phyloP scores from a whole-genome alignment of 257 asterid genomes.

The Solanum bukasovii region DNA sequence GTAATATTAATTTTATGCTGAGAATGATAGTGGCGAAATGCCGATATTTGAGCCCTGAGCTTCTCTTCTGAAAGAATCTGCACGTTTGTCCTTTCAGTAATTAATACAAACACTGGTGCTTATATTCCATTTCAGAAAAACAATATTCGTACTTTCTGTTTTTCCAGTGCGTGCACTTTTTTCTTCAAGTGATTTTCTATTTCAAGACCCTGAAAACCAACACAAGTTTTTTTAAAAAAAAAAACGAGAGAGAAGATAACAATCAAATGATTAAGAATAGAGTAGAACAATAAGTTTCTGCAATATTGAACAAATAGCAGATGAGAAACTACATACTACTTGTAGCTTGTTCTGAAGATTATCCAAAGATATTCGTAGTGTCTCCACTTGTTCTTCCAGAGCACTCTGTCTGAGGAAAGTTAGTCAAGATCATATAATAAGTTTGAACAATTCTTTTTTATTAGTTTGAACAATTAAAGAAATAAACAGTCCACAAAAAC shows the following conservation, averaged over 20 bases:
- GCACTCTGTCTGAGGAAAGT: conserved; percentile 81
- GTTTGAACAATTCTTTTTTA: neutral
- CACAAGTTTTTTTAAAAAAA: neutral
- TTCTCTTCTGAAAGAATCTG: conserved; percentile 50
- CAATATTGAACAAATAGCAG: neutral
- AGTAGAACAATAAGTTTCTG: neutral
- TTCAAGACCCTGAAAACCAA: conserved; percentile 29
- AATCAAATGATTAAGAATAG: neutral
- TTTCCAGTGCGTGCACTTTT: conserved; percentile 49
- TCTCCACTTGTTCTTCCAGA: conserved; percentile 71
- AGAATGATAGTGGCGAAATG: conserved; percentile 38
- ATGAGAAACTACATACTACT: conserved; percentile 37
- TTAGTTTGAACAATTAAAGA: neutral
- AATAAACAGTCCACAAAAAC: neutral
- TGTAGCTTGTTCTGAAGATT: conserved; percentile 61
- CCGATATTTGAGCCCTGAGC: conserved; percentile 45
- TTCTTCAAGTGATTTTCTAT: conserved; percentile 83
- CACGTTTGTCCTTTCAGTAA: conserved; percentile 10
- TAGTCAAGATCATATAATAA: conserved; percentile 19
- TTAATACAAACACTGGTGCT: neutral
- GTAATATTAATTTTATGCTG: conserved; percentile 37
- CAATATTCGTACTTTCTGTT: conserved; percentile 45
- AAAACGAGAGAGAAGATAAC: neutral
- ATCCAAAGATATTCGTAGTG: conserved; percentile 47
- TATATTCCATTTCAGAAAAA: neutral